These are phyloP conservation scores for Ramaria rubella DNA, from an alignment of 768 basidiomycete genomes.

Conservation along the genomic window DNA sequence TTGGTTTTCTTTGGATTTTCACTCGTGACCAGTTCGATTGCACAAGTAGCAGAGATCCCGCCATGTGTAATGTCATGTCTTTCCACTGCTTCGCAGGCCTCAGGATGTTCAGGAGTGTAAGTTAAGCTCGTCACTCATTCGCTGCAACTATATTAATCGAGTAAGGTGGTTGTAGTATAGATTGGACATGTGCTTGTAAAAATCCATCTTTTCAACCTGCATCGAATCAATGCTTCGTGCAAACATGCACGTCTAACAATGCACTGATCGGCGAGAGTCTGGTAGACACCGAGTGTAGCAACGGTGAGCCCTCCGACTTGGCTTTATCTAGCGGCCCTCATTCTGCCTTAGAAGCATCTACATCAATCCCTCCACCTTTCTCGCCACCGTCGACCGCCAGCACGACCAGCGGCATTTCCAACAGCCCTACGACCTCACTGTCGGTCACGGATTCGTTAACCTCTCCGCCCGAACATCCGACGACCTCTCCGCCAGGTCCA, in stretches of 20 bases:
- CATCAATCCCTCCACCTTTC: conserved; percentile 4
- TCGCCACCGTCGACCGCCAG: not conserved
- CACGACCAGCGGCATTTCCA: too few species aligned
- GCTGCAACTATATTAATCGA: not conserved
- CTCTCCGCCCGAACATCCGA: not conserved
- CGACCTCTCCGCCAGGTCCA: not conserved
- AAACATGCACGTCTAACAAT: not conserved
- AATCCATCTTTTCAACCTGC: not conserved
- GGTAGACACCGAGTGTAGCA: not conserved
- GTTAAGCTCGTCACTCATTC: not conserved
- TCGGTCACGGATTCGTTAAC: not conserved
- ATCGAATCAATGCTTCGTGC: not conserved
- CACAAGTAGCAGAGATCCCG: not conserved
- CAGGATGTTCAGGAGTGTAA: not conserved
- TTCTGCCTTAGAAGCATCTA: not conserved
- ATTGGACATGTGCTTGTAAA: conserved; percentile 2
- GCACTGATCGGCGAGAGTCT: conserved; percentile 3
- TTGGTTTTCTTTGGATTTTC: not conserved
- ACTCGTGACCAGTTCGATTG: not conserved
- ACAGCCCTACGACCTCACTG: not conserved
- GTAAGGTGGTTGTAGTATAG: not conserved
- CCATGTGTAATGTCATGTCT: conserved; percentile 1
- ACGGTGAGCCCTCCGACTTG: not conserved
- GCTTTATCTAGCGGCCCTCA: not conserved
- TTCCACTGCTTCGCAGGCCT: not conserved